phyloP scores from a whole-genome alignment of 2,329 filamentous ascomycete genomes.

The Aspergillus fructus region DNA sequence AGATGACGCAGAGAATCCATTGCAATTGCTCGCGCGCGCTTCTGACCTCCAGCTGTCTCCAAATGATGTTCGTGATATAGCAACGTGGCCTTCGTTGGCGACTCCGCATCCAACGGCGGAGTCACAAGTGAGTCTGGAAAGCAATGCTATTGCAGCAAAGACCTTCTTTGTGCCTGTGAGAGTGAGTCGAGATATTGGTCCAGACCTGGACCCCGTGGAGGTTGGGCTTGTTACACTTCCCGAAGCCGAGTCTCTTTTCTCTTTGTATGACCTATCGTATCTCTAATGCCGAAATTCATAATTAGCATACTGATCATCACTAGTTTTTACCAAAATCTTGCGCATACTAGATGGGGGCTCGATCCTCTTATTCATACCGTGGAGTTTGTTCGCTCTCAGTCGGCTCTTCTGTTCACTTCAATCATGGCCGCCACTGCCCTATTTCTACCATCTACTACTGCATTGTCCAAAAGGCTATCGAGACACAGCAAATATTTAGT shows the following conservation, averaged over 20 bases:
- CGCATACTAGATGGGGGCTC: conserved; percentile 72
- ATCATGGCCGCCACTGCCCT: conserved; percentile 67
- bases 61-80: conserved; percentile 23
- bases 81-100: conserved; percentile 25
- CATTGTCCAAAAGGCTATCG: conserved; percentile 65
- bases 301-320: conserved; percentile 1
- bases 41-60: conserved; percentile 65
- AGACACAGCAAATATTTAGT: conserved; percentile 64
- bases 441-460: conserved; percentile 63
- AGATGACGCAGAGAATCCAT: conserved; percentile 72
- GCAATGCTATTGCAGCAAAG: conserved; percentile 43
- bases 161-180: conserved; percentile 67
- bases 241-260: conserved; percentile 64
- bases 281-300: neutral
- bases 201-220: conserved; percentile 68
- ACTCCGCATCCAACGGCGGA: conserved; percentile 43
- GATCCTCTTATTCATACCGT: conserved; percentile 67
- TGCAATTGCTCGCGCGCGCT: conserved; percentile 70
- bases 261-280: conserved; percentile 54
- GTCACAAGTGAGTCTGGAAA: conserved; percentile 8
- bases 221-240: conserved; percentile 65
- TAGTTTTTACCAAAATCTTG: conserved; percentile 68
- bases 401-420: conserved; percentile 70
- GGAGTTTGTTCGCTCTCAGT: conserved; percentile 65
- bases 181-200: conserved; percentile 62